Evolutionary conservation across 108 stramenopile genomes (phyloP), one percentile per base, ranked within the genome.

Genomic region (Pelagomonas calceolata): DNA sequence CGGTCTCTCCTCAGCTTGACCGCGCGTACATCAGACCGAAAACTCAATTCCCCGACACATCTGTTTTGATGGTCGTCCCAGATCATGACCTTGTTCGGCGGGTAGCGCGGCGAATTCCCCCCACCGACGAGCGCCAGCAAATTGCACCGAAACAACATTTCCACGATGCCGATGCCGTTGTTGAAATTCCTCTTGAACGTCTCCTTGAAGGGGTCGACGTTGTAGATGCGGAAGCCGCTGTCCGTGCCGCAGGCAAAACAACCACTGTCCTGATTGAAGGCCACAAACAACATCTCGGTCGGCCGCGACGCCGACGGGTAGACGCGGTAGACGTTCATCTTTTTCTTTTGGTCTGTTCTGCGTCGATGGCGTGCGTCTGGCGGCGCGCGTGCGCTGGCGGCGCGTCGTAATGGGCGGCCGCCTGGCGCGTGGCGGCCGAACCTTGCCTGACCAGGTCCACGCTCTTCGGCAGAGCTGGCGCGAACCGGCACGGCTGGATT

Each of bases 71-170:
- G 93, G 84, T 99, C 98, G 69, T 98, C 98, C 92, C 95, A 99
- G 36, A 99, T 94, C 77, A 95, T 88, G 1, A 99, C 96, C 72
- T 95, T 95, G 76, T 96, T 93, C 21, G 93, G 90, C 31, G 97
- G 93, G 37, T 88, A 92, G 16, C 94, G 84, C 4, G 98, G 95
- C 34, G 89, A 84, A 34, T 81, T 63, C 0, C 92, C 93, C 26
- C 88, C 87, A 15, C 99, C 97, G 30, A 95, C 96, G 36, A 99
- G 82, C 17, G 97, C 97, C 71, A 99, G 84, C 12, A 99, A 81
- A 68, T 99, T 99, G 79, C 94, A 94, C 17, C 99, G 89, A 80
- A 95, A 99, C 32, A 99, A 87, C 97, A 99, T 96, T 87, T 97
- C 95, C 17, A 97, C 93, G 63, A 81, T 83, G n/a, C 94, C 96